Base-by-base conservation (phyloP, 106 monocot species). In the Dioscorea dumetorum region DNA sequence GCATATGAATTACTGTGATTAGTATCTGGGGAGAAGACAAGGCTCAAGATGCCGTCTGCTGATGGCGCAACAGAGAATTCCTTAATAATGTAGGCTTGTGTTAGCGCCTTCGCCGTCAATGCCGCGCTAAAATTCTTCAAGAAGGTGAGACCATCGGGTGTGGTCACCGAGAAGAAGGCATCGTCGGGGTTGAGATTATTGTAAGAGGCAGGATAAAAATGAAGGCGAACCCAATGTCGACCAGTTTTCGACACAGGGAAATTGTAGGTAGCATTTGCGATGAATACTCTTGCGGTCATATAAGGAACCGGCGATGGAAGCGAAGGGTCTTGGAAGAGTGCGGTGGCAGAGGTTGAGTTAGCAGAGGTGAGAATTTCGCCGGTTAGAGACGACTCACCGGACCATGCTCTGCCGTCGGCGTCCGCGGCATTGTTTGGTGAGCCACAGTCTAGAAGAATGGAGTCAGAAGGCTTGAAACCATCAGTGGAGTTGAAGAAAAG, bases 191-290 rank as follows among this genome's bases (percentile, higher is more conserved):
- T 41, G 15, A 90, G 75, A 59, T 61, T 76, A 49, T 71, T 69
- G 76, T 93, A 99, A 18, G 79, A 13, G 5, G 82, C 48, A 0
- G 97, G 97, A 60, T 99, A 99, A 81, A 93, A 92, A 21, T 99
- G 80, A 33, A 99, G 90, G 18, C 97, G 88, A 49, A 99, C 63
- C 74, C 68, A 87, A 60, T 90, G 86, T 9, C 87, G 86, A 51
- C 75, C 77, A 16, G 67, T 64, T 33, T 50, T 34, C 56, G 31
- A 53, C 24, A 90, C 80, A 15, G 76, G 48, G 77, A 99, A 90
- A 31, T 73, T 74, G 72, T 90, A 93, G 8, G 83, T 79, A 57
- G 79, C 60, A 12, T 74, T 77, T 3, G 82, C 73, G 10, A 58
- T 71, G 80, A 99, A 92, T 19, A 99, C 49, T 14, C 79, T 71